Evolutionary conservation across 345 rosid species (phyloP).

Genomic region (Populus ilicifolia): DNA sequence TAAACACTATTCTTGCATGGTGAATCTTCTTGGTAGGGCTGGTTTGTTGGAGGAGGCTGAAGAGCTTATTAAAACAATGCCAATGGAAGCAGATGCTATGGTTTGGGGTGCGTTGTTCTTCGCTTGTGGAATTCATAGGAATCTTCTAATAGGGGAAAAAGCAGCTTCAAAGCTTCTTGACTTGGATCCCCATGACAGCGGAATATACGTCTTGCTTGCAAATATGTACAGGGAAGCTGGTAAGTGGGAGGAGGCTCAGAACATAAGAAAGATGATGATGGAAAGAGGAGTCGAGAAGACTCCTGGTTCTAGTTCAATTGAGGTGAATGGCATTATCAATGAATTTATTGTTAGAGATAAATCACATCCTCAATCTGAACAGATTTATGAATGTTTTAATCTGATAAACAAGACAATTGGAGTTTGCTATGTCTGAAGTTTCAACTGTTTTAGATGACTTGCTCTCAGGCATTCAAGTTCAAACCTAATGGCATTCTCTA

Average conservation of each 20-base stretch:
- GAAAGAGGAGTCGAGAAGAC: constrained; percentile 71
- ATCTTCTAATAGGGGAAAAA: constrained; percentile 60
- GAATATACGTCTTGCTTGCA: constrained; percentile 71
- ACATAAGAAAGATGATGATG: constrained; percentile 60
- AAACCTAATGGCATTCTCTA: not conserved
- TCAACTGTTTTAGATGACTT: constrained; percentile 8
- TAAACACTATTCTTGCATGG: constrained; percentile 90
- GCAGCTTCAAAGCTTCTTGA: constrained; percentile 73
- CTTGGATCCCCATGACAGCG: constrained; percentile 74
- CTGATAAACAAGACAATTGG: constrained; percentile 42
- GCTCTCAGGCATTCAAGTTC: constrained; percentile 17
- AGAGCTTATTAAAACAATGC: constrained; percentile 61
- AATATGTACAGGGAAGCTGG: constrained; percentile 71
- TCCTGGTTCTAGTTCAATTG: constrained; percentile 77
- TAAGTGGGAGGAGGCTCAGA: constrained; percentile 66
- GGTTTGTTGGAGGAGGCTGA: constrained; percentile 76
- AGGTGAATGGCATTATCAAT: constrained; percentile 51
- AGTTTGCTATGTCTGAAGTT: constrained; percentile 19
- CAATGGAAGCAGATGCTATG: constrained; percentile 64
- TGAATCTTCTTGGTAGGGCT: constrained; percentile 81
- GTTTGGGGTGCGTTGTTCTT: constrained; percentile 84
- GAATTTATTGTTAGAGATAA: constrained; percentile 75
- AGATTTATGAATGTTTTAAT: constrained; percentile 53
- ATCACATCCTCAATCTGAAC: constrained; percentile 46
- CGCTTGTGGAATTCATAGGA: constrained; percentile 67